phyloP scores from a whole-genome alignment of 2,329 filamentous ascomycete species.

The Tolypocladium ophioglossoides region DNA sequence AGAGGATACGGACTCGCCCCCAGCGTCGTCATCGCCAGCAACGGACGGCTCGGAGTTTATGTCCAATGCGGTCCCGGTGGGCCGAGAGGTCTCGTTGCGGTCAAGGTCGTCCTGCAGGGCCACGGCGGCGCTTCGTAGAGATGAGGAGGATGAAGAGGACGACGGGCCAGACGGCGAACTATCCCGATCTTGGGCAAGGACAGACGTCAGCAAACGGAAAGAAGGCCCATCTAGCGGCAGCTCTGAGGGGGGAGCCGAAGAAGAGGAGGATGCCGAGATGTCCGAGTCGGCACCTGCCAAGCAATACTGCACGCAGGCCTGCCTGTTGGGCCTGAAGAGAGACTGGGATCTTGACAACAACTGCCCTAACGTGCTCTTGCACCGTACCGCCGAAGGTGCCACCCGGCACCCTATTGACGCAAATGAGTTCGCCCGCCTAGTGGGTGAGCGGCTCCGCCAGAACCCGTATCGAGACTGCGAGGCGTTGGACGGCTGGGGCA shows the following conservation, averaged over 20 bases:
- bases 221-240: too few species aligned
- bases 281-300: conserved; percentile 3
- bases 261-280: conserved; percentile 6
- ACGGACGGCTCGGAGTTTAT: too few species aligned
- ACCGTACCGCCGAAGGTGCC: conserved; percentile 4
- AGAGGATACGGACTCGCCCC: too few species aligned
- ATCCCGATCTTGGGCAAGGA: too few species aligned
- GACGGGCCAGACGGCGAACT: too few species aligned
- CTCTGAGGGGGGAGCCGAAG: too few species aligned
- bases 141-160: too few species aligned
- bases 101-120: too few species aligned
- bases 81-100: too few species aligned
- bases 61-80: too few species aligned
- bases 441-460: conserved; percentile 4
- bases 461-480: conserved; percentile 6
- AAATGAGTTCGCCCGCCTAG: conserved; percentile 2
- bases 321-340: conserved; percentile 11
- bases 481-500: not conserved
- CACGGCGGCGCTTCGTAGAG: not conserved
- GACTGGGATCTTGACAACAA: conserved; percentile 7
- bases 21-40: too few species aligned
- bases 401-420: conserved; percentile 7
- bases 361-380: conserved; percentile 11
- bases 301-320: conserved; percentile 12
- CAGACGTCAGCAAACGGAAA: too few species aligned